These are phyloP conservation scores for Xylaria grammica DNA, from an alignment of 495 filamentous ascomycete genomes.

Conservation along the genomic window DNA sequence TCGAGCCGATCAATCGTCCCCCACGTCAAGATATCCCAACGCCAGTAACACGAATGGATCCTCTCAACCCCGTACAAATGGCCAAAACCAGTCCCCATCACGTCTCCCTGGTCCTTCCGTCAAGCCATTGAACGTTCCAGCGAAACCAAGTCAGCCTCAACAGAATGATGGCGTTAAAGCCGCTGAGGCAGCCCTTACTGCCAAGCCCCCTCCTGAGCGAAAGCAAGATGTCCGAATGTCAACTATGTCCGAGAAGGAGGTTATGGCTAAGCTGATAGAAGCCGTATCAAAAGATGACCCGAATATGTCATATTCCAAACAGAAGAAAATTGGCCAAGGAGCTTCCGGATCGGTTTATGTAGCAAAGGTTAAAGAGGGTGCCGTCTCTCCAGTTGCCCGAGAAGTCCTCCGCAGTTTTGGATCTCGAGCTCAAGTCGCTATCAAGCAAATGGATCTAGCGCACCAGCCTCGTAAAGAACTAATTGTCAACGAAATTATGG, in stretches of 20 bases:
- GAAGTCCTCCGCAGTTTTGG: constrained; percentile 73
- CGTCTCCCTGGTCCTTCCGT: constrained; percentile 70
- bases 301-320: constrained; percentile 91
- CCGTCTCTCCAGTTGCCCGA: constrained; percentile 67
- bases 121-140: constrained; percentile 89
- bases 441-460: constrained; percentile 99
- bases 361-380: constrained; percentile 82
- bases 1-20: constrained; percentile 28
- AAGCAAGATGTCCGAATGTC: constrained; percentile 95
- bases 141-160: constrained; percentile 67
- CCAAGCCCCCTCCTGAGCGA: constrained; percentile 68
- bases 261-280: constrained; percentile 91
- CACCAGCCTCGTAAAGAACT: constrained; percentile 97
- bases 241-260: constrained; percentile 92
- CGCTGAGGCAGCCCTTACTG: constrained; percentile 78
- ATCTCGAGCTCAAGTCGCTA: constrained; percentile 82
- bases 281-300: constrained; percentile 94
- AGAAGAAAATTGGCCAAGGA: constrained; percentile 99
- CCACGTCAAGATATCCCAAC: constrained; percentile 46
- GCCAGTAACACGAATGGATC: constrained; percentile 33
- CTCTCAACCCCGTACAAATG: constrained; percentile 38
- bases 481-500: constrained; percentile 98
- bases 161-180: constrained; percentile 72
- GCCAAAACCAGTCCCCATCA: constrained; percentile 52
- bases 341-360: constrained; percentile 98